Evolutionary conservation across 192 early-diverging fungal genomes (phyloP).

Genomic region (Thoreauomyces humboldtii): DNA sequence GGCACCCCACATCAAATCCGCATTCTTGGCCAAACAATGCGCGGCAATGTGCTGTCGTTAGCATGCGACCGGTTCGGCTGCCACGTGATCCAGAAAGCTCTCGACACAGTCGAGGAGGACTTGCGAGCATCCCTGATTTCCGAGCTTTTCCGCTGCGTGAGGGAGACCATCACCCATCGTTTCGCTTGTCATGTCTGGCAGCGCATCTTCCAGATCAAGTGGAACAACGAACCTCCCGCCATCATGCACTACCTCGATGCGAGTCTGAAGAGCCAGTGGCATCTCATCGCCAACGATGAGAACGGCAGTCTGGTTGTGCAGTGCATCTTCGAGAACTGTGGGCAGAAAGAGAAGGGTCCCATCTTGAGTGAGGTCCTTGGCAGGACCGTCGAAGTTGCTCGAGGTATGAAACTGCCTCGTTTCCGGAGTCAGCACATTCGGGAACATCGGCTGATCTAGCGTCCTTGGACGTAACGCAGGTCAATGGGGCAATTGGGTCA

Average conservation of each 20-base stretch:
- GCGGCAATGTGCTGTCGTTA: conserved; percentile 57
- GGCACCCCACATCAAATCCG: conserved; percentile 60
- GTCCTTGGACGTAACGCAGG: conserved; percentile 25
- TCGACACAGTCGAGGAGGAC: conserved; percentile 65
- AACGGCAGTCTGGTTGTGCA: conserved; percentile 75
- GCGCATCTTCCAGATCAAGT: conserved; percentile 71
- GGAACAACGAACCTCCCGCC: conserved; percentile 45
- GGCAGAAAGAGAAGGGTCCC: conserved; percentile 61
- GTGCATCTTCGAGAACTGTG: conserved; percentile 74
- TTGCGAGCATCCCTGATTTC: conserved; percentile 55
- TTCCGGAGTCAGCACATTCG: too few relatives aligned
- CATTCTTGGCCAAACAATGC: conserved; percentile 55
- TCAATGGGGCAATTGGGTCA: conserved; percentile 84
- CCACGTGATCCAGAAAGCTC: conserved; percentile 75
- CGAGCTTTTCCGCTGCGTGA: conserved; percentile 60
- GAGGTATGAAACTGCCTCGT: conserved; percentile 46
- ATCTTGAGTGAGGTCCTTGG: conserved; percentile 64
- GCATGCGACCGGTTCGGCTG: conserved; percentile 76
- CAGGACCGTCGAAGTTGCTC: conserved; percentile 60
- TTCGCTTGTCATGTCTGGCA: conserved; percentile 83
- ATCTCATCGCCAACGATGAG: conserved; percentile 69
- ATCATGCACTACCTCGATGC: conserved; percentile 63
- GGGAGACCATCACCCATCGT: conserved; percentile 71
- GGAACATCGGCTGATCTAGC: not conserved
- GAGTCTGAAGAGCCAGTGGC: conserved; percentile 60